Conservation (phyloP, 768 basidiomycete species). For the Kwoniella pini region DNA sequence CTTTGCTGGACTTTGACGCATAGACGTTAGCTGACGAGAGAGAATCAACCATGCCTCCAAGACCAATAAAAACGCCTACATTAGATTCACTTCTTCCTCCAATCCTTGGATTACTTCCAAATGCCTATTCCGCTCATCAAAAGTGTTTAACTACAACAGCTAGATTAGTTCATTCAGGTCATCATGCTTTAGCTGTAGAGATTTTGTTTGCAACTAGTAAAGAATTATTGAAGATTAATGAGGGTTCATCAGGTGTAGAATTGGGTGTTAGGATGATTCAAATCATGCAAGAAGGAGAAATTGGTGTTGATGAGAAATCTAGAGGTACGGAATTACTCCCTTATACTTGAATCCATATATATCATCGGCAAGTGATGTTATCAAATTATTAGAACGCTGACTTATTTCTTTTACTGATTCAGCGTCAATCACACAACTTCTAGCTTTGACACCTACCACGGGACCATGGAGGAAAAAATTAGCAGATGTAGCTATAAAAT, state of each 20-base stretch:
- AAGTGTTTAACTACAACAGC: slow-evolving; percentile 94
- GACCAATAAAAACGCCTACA: slow-evolving; percentile 33
- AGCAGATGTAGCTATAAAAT: slow-evolving; percentile 79
- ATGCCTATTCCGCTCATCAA: slow-evolving; percentile 89
- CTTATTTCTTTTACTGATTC: too few relatives aligned
- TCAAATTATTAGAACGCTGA: too few relatives aligned
- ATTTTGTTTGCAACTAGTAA: slow-evolving; percentile 87
- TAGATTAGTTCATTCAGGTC: slow-evolving; percentile 60
- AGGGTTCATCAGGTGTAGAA: slow-evolving; percentile 88
- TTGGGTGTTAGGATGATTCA: slow-evolving; percentile 76
- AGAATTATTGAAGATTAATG: slow-evolving; percentile 82
- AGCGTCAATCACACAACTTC: slow-evolving; percentile 88
- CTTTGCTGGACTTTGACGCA: too few relatives aligned
- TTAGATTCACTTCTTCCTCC: slow-evolving; percentile 48
- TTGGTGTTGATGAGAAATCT: slow-evolving; percentile 71
- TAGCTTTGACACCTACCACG: slow-evolving; percentile 75
- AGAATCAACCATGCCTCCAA: slow-evolving; percentile 44
- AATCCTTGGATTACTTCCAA: slow-evolving; percentile 58
- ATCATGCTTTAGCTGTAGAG: slow-evolving; percentile 84
- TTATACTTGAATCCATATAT: too few relatives aligned
- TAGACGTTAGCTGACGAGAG: neutral
- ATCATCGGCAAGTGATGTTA: too few relatives aligned
- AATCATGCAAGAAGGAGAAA: slow-evolving; percentile 74
- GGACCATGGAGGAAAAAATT: slow-evolving; percentile 90
- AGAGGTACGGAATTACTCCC: too few relatives aligned